phyloP scores from a whole-genome alignment of 805 yeast genomes.

The Clavispora santaluciae region DNA sequence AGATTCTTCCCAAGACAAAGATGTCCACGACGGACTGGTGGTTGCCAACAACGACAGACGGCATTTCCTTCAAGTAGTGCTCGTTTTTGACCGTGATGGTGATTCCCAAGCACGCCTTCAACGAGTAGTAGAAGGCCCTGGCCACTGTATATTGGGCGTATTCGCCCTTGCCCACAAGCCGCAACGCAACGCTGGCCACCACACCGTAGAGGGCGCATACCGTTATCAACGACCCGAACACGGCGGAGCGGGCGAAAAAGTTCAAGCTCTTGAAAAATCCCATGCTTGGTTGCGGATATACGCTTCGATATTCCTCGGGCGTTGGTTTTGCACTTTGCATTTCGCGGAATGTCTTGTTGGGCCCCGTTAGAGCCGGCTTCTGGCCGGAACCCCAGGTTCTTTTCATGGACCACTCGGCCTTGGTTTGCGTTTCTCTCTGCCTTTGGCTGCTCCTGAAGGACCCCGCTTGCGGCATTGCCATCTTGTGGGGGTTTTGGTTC shows the following conservation, averaged over 20 bases:
- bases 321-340: not conserved
- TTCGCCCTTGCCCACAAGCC: slow-evolving; percentile 68
- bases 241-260: slow-evolving; percentile 51
- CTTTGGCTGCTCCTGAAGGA: too few species aligned
- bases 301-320: too few species aligned
- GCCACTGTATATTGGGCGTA: slow-evolving; percentile 90
- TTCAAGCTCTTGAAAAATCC: slow-evolving; percentile 26
- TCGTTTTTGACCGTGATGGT: slow-evolving; percentile 59
- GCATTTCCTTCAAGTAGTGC: slow-evolving; percentile 37
- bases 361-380: too few species aligned
- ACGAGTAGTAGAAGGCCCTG: slow-evolving; percentile 62
- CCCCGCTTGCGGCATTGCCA: too few species aligned
- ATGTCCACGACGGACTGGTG: slow-evolving; percentile 92
- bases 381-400: too few species aligned
- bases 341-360: not conserved
- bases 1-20: slow-evolving; percentile 70
- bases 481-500: too few species aligned
- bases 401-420: too few species aligned
- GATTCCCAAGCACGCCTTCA: slow-evolving; percentile 63
- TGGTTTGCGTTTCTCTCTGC: too few species aligned
- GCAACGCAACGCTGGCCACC: slow-evolving; percentile 61
- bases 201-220: slow-evolving; percentile 74
- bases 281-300: too few species aligned
- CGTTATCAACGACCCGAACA: slow-evolving; percentile 46
- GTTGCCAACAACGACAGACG: slow-evolving; percentile 79